phyloP scores from a whole-genome alignment of 2,329 filamentous ascomycete genomes.

The Aspergillus pseudonomiae region DNA sequence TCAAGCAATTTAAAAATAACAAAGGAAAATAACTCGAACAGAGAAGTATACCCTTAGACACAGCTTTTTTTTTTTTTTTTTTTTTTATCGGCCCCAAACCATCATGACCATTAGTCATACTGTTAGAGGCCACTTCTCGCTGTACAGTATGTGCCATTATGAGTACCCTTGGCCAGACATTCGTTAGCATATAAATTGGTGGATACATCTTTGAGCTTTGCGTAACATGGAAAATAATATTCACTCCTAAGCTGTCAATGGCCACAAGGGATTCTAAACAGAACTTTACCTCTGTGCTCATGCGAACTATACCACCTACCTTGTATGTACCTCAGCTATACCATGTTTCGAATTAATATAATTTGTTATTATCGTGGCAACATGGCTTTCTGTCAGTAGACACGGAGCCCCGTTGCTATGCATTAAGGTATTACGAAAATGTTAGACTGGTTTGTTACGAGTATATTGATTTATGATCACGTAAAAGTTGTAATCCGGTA shows the following conservation, averaged over 20 bases:
- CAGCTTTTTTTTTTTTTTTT: not conserved
- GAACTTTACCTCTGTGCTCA: not conserved
- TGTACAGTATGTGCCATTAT: not conserved
- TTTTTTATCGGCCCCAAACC: not conserved
- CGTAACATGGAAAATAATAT: not conserved
- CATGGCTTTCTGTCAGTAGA: not conserved
- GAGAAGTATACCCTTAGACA: not conserved
- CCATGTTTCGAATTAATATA: not conserved
- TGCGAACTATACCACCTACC: not conserved
- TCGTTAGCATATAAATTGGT: not conserved
- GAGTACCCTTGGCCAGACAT: not conserved
- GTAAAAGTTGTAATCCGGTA: no score
- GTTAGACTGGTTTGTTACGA: not conserved
- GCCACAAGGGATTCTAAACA: not conserved
- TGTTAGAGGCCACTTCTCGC: not conserved
- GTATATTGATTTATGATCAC: not conserved
- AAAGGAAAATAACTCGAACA: not conserved
- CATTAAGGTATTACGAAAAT: not conserved
- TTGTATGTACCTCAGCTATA: not conserved
- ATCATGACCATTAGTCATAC: no score
- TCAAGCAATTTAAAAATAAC: not conserved
- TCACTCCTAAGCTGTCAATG: not conserved
- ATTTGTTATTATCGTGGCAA: not conserved
- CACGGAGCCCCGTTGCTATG: not conserved
- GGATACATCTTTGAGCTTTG: not conserved